phyloP scores from a whole-genome alignment of 306 rosid genomes.

The Lathyrus sativus region DNA sequence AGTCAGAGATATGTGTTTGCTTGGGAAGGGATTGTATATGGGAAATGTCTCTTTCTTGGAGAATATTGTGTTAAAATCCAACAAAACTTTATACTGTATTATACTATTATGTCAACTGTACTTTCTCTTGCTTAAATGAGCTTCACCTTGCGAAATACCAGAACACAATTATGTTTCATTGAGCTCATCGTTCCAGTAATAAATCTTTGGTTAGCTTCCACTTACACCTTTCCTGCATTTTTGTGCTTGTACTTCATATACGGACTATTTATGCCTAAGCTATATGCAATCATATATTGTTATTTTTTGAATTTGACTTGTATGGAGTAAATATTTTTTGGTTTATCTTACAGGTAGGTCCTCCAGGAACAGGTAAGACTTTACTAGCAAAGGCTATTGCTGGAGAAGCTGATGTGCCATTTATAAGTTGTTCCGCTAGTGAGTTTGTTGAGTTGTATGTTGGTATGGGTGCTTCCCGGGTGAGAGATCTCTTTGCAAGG shows the following conservation, averaged over 20 bases:
- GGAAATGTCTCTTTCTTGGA: constrained; percentile 27
- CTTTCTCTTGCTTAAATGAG: constrained; percentile 24
- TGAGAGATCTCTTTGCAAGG: constrained; percentile 97
- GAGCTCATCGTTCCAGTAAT: constrained; percentile 2
- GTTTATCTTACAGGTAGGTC: constrained; percentile 86
- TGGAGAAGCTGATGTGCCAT: constrained; percentile 98
- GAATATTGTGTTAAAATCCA: constrained; percentile 16
- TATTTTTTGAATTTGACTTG: constrained; percentile 20
- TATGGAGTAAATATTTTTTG: constrained; percentile 32
- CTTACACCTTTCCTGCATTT: constrained; percentile 14
- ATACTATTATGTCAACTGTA: not conserved
- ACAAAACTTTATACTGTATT: constrained; percentile 19
- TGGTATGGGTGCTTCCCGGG: constrained; percentile 99
- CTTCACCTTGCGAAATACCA: constrained; percentile 4
- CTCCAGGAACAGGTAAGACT: constrained; percentile 99
- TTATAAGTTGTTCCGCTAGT: constrained; percentile 96
- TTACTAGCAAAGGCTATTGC: constrained; percentile 99
- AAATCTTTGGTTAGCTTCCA: constrained; percentile 18
- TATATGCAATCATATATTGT: constrained; percentile 14
- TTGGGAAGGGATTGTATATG: constrained; percentile 27
- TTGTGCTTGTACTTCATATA: constrained; percentile 4
- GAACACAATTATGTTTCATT: constrained; percentile 23
- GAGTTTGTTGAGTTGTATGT: constrained; percentile 98
- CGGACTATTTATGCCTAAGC: constrained; percentile 27
- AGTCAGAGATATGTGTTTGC: constrained; percentile 25